Base-by-base conservation (phyloP, 768 basidiomycete genomes). In the Rhodotorula babjevae region DNA sequence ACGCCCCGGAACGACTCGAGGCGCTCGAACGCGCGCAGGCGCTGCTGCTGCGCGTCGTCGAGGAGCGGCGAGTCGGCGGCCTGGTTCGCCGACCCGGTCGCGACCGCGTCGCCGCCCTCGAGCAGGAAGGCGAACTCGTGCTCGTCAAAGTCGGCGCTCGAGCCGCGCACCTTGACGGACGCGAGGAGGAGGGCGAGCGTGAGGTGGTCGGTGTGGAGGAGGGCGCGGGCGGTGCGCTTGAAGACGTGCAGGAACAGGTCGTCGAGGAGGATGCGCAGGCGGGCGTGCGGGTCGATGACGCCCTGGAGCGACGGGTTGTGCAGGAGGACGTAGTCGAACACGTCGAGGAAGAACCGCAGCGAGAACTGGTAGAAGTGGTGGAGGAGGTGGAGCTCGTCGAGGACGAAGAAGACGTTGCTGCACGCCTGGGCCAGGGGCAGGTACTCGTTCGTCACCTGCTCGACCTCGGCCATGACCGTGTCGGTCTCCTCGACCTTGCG, bases 361-460 rank as follows among this genome's bases (percentile, higher is more conserved):
- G 96, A 98, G 85, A 99, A 99, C 81, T 97, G 92, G 79, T 99
- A 99, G 84, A 98, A 98, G 82, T 96, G 95, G 79, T 95, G 92
- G 83, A 97, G 87, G 65, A 90, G 85, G 80, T 92, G 90, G 62
- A 98, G 86, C 78, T 97, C 93, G 79, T 98, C 95, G 77, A 99
- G 84, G 69, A 95, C 90, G 83, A 99, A 99, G 87, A 92, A 99
- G 56, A 97, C 88, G 2, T 92, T 88, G 80, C 93, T 95, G 85
- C 94, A 96, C 9, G 93, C 93, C 78, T 93, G 92, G 0, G 96
- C 95, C 61, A 99, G 82, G 16, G 95, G 92, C 21, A 94, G 84
- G 80, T 98, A 99, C 80, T 97, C 93, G 4, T 89, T 85, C 18
- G 95, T 98, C 57, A 98, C 94, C 79, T 91, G 87, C 76, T 98